Base-by-base conservation (phyloP, 176 grass and related monocot species). In the Musa acuminata region DNA sequence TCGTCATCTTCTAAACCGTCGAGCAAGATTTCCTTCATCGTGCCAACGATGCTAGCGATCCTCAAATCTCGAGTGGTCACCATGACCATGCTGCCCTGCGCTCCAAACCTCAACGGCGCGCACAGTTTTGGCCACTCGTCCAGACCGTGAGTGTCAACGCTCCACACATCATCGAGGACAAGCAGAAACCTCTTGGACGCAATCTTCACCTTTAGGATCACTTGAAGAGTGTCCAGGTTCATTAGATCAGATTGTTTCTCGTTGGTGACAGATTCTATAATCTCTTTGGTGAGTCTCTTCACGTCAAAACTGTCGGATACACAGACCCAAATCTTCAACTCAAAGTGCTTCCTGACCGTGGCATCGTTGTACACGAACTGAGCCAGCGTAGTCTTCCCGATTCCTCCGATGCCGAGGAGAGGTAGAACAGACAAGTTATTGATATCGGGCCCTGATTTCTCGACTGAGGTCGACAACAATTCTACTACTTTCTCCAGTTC, bases 341-440 rank as follows among this genome's bases (percentile, higher is more conserved):
- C n/a, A 51, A 85, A 88, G 72, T 65, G 54, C 1, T 79, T 35
- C 17, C 66, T 53, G 3, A 84, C 48, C 26, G 55, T 26, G 24
- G 53, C 22, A 21, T 88, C 13, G 11, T 67, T 76, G 75, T 79
- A 88, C 7, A 85, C 77, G 20, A 67, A 7, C 48, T 85, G 79
- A 76, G 79, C 79, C 35, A 85, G 86, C 66, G 83, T 49, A 11
- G 79, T 85, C 72, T 85, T 89, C 21, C 87, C 87, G 23, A 89
- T 63, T 14, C 83, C 79, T 52, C 79, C 75, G 23, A 55, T 53
- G 49, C 87, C 87, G 23, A 82, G 50, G 43, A 89, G 67, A 71
- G 83, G 55, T 67, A 85, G 64, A 29, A 89, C 79, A 63, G 50
- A 73, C 26, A 79, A 27, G 11, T 53, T 11, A 2, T 9, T 2